Evolutionary conservation across 192 early-diverging fungal species (phyloP).

Genomic region (Phlyctochytrium bullatum): DNA sequence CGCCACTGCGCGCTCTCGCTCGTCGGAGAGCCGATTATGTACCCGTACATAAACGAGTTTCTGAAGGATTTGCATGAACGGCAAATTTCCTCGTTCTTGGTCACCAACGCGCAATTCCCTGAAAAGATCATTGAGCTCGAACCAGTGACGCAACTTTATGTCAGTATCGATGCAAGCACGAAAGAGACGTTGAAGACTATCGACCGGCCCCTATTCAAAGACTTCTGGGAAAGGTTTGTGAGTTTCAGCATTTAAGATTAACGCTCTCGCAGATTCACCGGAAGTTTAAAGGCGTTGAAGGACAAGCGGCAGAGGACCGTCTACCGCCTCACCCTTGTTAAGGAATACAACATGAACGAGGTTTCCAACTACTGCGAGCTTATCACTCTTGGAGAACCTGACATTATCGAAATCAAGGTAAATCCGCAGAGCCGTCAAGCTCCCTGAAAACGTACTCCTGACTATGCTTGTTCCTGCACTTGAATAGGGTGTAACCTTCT

Average conservation of each 20-base stretch:
- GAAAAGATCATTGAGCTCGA: slow-evolving; percentile 50
- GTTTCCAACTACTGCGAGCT: slow-evolving; percentile 65
- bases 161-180: slow-evolving; percentile 72
- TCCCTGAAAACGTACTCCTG: too few relatives aligned
- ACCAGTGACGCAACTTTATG: slow-evolving; percentile 73
- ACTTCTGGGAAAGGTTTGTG: slow-evolving; percentile 81
- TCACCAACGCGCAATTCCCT: slow-evolving; percentile 76
- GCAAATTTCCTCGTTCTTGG: slow-evolving; percentile 69
- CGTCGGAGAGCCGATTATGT: slow-evolving; percentile 60
- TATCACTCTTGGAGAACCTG: slow-evolving; percentile 60
- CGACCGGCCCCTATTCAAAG: slow-evolving; percentile 70
- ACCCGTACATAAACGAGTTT: slow-evolving; percentile 76
- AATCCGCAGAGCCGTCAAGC: too few relatives aligned
- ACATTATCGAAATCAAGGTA: slow-evolving; percentile 75
- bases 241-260: too few relatives aligned
- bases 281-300: slow-evolving; percentile 58
- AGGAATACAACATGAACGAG: slow-evolving; percentile 68
- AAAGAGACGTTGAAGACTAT: slow-evolving; percentile 74
- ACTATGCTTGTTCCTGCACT: too few relatives aligned
- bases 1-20: slow-evolving; percentile 69
- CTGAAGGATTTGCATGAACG: slow-evolving; percentile 63
- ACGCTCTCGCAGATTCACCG: too few relatives aligned
- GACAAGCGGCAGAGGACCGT: slow-evolving; percentile 73
- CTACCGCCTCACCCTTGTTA: slow-evolving; percentile 70
- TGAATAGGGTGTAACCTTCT: slow-evolving; percentile 78